Evolutionary conservation across 495 filamentous ascomycete species (phyloP), one percentile per base, ranked within the genome.

Genomic region (Penicillium flavigenum): DNA sequence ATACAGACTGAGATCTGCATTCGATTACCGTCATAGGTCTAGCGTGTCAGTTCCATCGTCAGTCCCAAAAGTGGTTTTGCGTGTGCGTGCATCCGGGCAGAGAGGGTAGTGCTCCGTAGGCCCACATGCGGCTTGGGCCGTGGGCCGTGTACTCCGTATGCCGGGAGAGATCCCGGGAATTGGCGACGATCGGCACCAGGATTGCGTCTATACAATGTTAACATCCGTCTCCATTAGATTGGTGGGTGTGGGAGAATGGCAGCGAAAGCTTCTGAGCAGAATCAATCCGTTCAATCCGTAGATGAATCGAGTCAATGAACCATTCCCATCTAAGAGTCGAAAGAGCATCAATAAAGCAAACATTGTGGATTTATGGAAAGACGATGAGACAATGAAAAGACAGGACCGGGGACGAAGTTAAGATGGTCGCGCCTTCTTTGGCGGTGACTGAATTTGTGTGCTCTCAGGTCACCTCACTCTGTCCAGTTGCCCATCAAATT

Each of bases 121-220:
- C 60, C 65, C 63, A 65, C 63, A 58, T 60, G 48, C 60, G 63
- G 65, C 63, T 61, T 61, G 47, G 57, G 58, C 63, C 55, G 57
- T 67, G 16, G 36, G n/a, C 36, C 36, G 6, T 9, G 6, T 39
- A 9, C 14, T 39, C n/a, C n/a, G 50, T 39, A 34, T 59, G 32
- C 29, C 60, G 63, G 65, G 65, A 51, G 49, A 48, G 44, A 48
- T 49, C 57, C 57, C 65, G 27, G 27, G 27, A 48, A 34, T 17
- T 27, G 49, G 51, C 32, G 47, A 36, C 11, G 65, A 67, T 67
- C 59, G 47, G 45, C 54, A 29, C 57, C 56, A 58, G 57, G 51
- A 57, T 66, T 54, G 48, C 20, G 32, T 61, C 51, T 47, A 55
- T 55, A 47, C 17, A 36, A 24, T 46, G 29, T 36, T 20, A 7